Percentiles rank a stretch among this genome's conserved stretches.
Evolutionary conservation across 225 moss, liverwort and hornwort species (phyloP).

Genomic region (Polytrichum commune): DNA sequence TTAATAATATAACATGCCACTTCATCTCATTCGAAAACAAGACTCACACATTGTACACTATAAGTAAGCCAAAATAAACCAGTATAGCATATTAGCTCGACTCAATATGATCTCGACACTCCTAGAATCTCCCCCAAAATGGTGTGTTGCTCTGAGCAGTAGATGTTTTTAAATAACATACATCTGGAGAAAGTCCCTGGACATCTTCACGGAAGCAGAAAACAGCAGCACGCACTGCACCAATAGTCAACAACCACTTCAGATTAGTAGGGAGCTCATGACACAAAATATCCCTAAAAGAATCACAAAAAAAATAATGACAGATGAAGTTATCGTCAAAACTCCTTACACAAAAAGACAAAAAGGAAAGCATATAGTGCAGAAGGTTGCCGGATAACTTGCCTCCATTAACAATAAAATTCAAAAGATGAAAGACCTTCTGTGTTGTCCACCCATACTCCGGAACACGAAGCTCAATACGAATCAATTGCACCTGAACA

Average conservation of each 20-base stretch:
- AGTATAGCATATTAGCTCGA: too few relatives aligned
- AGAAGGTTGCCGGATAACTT: conserved; percentile 15
- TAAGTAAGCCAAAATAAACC: too few relatives aligned
- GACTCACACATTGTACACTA: too few relatives aligned
- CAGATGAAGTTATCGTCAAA: too few relatives aligned
- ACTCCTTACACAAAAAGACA: too few relatives aligned
- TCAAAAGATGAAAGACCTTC: conserved; percentile 92
- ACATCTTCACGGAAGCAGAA: conserved; percentile 84
- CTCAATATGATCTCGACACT: background rate
- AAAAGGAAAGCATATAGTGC: background rate
- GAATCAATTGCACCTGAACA: conserved; percentile 82
- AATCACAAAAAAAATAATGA: too few relatives aligned
- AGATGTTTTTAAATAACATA: conserved; percentile 12
- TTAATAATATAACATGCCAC: too few relatives aligned
- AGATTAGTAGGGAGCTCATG: background rate
- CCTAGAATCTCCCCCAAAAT: background rate
- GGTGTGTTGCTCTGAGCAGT: background rate
- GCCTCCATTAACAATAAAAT: conserved; percentile 96
- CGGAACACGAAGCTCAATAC: conserved; percentile 90
- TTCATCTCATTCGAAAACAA: too few relatives aligned
- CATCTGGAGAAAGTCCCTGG: conserved; percentile 66
- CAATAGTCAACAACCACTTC: conserved; percentile 2
- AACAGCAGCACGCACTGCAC: conserved; percentile 86
- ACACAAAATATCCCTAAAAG: too few relatives aligned
- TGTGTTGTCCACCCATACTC: conserved; percentile 99